Conservation (phyloP, 1,284 basidiomycete genomes). For the Moesziomyces globuligerus region DNA sequence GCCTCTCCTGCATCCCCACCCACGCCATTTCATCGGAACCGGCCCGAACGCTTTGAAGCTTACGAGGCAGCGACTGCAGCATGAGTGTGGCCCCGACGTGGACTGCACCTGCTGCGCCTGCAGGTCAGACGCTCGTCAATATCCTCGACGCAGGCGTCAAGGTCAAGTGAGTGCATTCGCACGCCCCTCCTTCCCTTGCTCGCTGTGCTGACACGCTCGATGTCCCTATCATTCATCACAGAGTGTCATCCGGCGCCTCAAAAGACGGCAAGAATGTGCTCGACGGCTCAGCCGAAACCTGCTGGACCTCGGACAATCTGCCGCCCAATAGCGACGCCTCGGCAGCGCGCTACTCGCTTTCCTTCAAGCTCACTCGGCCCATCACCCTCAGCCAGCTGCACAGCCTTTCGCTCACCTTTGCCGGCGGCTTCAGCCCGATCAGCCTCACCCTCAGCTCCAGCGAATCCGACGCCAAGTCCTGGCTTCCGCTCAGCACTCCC, state of each 20-base stretch:
- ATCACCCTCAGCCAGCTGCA: conserved; percentile 6
- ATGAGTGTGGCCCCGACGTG: conserved; percentile 33
- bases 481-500: neutral
- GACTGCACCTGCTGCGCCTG: conserved; percentile 5
- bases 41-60: neutral
- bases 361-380: conserved; percentile 22
- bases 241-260: conserved; percentile 40
- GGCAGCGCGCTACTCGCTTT: conserved; percentile 8
- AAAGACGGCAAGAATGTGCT: conserved; percentile 46
- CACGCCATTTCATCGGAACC: no score
- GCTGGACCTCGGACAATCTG: conserved; percentile 48
- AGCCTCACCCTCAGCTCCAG: conserved; percentile 12
- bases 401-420: conserved; percentile 34
- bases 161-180: conserved; percentile 28
- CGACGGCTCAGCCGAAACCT: conserved; percentile 39
- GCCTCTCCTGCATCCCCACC: no score
- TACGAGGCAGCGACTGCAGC: neutral
- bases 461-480: conserved; percentile 22
- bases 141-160: conserved; percentile 31
- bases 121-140: conserved; percentile 15
- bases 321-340: conserved; percentile 27
- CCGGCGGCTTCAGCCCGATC: conserved; percentile 39
- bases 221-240: neutral
- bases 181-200: neutral
- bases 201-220: neutral